phyloP scores from a whole-genome alignment of 441 rosid species.

The Lepidium campestre region DNA sequence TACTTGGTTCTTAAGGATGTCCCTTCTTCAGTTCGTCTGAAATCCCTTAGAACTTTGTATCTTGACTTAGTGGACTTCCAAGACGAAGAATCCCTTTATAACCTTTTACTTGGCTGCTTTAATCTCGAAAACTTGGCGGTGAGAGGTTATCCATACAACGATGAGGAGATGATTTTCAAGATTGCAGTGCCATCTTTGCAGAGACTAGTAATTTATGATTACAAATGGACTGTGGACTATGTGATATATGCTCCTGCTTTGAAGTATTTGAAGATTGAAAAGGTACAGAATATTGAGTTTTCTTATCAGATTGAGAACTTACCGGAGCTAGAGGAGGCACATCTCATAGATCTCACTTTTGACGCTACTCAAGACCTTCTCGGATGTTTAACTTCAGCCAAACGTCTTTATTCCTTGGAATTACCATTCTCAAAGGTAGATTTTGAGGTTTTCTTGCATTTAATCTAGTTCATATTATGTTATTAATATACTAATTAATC shows the following conservation, averaged over 20 bases:
- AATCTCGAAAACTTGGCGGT: background rate
- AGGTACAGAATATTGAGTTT: background rate
- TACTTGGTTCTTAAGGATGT: background rate
- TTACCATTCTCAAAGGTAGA: background rate
- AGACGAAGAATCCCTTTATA: background rate
- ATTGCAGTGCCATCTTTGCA: too few relatives aligned
- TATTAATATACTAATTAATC: too few relatives aligned
- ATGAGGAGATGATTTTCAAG: too few relatives aligned
- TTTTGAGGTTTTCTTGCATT: background rate
- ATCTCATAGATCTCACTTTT: background rate
- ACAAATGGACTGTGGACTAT: too few relatives aligned
- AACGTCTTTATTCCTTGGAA: background rate
- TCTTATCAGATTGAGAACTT: background rate
- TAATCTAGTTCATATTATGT: background rate
- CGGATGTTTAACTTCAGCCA: background rate
- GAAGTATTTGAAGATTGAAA: background rate
- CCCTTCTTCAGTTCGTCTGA: background rate
- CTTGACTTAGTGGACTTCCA: background rate
- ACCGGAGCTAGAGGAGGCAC: background rate
- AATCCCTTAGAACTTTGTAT: background rate
- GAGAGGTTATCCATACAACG: too few relatives aligned
- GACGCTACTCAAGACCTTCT: too few relatives aligned
- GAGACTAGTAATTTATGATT: too few relatives aligned
- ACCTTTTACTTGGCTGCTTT: conserved; percentile 4
- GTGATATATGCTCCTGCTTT: too few relatives aligned